A percentile compares a stretch with the other conserved stretches of the same genome.
These are phyloP conservation scores for Teratosphaeriaceae sp. DNA, from an alignment of 2,329 filamentous ascomycete genomes.

Conservation along the genomic window DNA sequence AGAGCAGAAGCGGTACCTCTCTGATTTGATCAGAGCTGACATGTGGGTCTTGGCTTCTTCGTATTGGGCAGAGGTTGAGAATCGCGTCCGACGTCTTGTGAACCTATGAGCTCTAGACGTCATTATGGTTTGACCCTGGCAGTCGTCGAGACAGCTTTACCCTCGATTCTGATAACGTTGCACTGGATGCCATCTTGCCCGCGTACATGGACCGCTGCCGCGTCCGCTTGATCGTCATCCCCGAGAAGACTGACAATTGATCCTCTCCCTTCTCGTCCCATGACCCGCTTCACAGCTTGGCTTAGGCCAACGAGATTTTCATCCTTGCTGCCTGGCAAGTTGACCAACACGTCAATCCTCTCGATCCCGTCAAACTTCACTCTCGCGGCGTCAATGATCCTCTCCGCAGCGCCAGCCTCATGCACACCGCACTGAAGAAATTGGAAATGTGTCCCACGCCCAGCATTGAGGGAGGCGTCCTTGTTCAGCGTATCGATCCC, in stretches of 20 bases:
- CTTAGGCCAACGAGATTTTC: conserved; percentile 5
- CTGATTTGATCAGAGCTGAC: conserved; percentile 14
- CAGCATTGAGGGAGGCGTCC: conserved; percentile 15
- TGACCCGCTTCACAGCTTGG: conserved; percentile 6
- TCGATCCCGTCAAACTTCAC: conserved; percentile 14
- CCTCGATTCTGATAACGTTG: too few species aligned
- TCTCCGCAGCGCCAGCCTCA: conserved; percentile 1
- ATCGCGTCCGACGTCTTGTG: neutral
- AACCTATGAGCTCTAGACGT: neutral
- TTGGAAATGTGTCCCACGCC: conserved; percentile 18
- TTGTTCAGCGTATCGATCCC: conserved; percentile 14
- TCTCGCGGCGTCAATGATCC: conserved; percentile 8
- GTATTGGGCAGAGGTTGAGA: conserved; percentile 7
- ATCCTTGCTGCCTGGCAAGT: conserved; percentile 4
- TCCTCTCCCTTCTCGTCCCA: conserved; percentile 11
- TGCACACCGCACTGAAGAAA: conserved; percentile 11
- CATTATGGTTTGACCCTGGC: neutral
- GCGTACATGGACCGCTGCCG: too few species aligned
- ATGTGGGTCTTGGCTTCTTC: conserved; percentile 15
- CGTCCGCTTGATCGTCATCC: conserved; percentile 2
- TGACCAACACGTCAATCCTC: conserved; percentile 14
- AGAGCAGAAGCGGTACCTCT: conserved; percentile 5
- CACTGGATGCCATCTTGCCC: too few species aligned
- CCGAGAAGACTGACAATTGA: conserved; percentile 11
- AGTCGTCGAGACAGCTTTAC: too few species aligned